Percentiles rank a stretch among this genome's conserved stretches.
These are phyloP conservation scores for Eragrostis curvula DNA, from an alignment of 176 grass and related monocot genomes.

Conservation along the genomic window DNA sequence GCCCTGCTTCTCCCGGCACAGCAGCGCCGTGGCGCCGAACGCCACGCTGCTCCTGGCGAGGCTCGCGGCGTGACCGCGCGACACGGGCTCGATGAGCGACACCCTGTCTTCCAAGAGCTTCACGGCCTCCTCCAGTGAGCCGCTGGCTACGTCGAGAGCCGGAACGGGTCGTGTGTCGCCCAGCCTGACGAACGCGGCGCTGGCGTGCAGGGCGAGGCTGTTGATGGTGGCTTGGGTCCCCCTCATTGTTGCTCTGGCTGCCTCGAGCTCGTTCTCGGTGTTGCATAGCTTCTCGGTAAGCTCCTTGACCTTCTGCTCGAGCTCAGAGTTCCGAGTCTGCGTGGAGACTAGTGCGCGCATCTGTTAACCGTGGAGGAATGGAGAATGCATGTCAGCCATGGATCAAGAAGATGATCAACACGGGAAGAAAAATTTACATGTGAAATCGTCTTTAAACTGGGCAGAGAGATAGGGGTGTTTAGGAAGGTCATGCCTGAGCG, in stretches of 20 bases:
- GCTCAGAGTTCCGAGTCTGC: neutral
- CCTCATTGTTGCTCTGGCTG: neutral
- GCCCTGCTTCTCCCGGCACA: neutral
- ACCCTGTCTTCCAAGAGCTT: slow-evolving; percentile 9
- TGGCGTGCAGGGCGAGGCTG: neutral
- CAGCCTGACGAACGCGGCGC: neutral
- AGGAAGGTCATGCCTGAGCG: neutral
- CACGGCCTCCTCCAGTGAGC: neutral
- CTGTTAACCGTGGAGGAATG: neutral
- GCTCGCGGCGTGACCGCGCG: neutral
- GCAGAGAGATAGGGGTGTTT: neutral
- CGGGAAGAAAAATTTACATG: too few relatives aligned
- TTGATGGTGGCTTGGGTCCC: neutral
- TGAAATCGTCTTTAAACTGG: neutral
- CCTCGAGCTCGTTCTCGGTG: neutral
- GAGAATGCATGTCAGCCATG: neutral
- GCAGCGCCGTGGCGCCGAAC: neutral
- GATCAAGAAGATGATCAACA: too few relatives aligned
- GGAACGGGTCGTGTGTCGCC: neutral
- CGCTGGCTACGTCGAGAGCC: too few relatives aligned
- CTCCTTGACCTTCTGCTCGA: neutral
- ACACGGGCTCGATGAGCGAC: neutral
- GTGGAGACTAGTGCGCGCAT: neutral
- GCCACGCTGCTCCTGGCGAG: slow-evolving; percentile 4
- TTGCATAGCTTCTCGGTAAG: neutral